Conservation (phyloP, 768 basidiomycete genomes). For the Kwoniella heveanensis region DNA sequence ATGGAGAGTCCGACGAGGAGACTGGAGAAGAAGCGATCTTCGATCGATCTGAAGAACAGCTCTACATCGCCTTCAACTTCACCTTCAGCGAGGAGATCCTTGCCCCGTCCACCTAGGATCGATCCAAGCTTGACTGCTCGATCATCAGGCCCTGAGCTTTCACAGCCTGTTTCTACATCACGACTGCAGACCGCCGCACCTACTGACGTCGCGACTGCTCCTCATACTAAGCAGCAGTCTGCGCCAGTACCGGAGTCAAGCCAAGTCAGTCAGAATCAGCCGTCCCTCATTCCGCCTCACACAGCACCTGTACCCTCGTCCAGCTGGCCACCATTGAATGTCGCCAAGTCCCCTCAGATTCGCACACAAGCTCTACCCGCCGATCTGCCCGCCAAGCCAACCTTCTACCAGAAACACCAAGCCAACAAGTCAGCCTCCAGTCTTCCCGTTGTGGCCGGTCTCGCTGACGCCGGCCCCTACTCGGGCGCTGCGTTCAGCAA, state of each 20-base stretch:
- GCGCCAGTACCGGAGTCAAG: neutral
- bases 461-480: constrained; percentile 47
- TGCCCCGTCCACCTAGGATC: constrained; percentile 42
- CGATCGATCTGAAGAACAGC: constrained; percentile 21
- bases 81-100: constrained; percentile 30
- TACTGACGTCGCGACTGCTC: constrained; percentile 7
- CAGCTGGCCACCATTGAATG: constrained; percentile 23
- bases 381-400: constrained; percentile 1
- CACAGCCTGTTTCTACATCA: constrained; percentile 3
- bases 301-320: constrained; percentile 22
- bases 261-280: constrained; percentile 1
- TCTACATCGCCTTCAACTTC: constrained; percentile 36
- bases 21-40: constrained; percentile 34
- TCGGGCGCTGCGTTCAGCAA: constrained; percentile 22
- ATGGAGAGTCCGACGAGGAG: constrained; percentile 17
- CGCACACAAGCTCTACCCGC: constrained; percentile 1
- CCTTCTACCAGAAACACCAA: constrained; percentile 27
- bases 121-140: neutral
- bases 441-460: constrained; percentile 44
- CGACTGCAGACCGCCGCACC: constrained; percentile 13
- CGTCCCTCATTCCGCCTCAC: constrained; percentile 7
- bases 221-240: constrained; percentile 1
- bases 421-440: constrained; percentile 40
- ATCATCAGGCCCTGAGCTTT: constrained; percentile 3
- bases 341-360: constrained; percentile 11